These are phyloP conservation scores for Vanderwaltozyma yarrowii DNA, from an alignment of 805 yeast genomes.

Conservation along the genomic window DNA sequence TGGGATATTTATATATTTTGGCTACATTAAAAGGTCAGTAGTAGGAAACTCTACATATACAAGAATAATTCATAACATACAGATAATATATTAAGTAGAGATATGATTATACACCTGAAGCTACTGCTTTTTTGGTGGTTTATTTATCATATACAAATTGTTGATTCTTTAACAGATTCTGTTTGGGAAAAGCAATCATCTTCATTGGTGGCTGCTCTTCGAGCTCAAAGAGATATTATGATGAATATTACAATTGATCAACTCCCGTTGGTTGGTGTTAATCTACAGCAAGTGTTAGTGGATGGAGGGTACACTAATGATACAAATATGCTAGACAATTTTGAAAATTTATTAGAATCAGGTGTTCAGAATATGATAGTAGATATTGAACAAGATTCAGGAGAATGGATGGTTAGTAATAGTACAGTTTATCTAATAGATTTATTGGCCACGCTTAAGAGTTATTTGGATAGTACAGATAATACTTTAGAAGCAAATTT, in stretches of 20 bases:
- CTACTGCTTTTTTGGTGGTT: not conserved
- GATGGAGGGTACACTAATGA: constrained; percentile 9
- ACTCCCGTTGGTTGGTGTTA: constrained; percentile 32
- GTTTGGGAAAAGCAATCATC: not conserved
- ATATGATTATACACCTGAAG: not conserved
- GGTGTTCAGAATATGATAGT: constrained; percentile 41
- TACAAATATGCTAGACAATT: constrained; percentile 17
- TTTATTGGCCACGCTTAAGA: constrained; percentile 23
- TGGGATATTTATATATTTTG: too few relatives aligned
- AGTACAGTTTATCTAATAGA: constrained; percentile 17
- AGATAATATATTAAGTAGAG: too few relatives aligned
- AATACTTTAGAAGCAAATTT: constrained; percentile 38
- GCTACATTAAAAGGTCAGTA: too few relatives aligned
- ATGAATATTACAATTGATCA: constrained; percentile 33
- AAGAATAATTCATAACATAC: too few relatives aligned
- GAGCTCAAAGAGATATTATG: constrained; percentile 41
- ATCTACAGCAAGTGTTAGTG: constrained; percentile 27
- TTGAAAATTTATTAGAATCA: constrained; percentile 29
- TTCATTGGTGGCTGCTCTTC: not conserved
- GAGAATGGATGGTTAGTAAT: constrained; percentile 17
- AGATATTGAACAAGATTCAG: constrained; percentile 49
- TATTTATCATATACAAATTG: not conserved
- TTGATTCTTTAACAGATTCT: not conserved
- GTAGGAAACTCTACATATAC: too few relatives aligned
- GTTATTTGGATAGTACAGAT: constrained; percentile 33